These are phyloP conservation scores for Fusarium sulawesiense DNA, from an alignment of 2,329 filamentous ascomycete genomes.

Conservation along the genomic window DNA sequence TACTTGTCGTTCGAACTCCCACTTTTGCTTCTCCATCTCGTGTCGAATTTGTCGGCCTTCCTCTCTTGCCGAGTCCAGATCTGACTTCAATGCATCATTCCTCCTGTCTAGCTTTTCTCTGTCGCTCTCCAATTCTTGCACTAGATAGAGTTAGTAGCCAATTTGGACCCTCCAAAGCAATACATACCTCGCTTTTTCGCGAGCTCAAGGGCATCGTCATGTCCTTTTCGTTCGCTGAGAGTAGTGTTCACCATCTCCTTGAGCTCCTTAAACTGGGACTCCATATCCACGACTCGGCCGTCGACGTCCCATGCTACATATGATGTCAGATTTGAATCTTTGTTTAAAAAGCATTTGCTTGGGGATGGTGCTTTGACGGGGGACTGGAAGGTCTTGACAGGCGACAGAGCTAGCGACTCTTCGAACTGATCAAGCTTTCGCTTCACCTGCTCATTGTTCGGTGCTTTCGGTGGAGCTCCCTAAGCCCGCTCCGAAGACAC, in stretches of 20 bases:
- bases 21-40: constrained; percentile 52
- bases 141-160: constrained; percentile 48
- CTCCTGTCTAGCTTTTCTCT: constrained; percentile 59
- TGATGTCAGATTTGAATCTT: constrained; percentile 75
- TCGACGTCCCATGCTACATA: constrained; percentile 84
- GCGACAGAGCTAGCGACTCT: constrained; percentile 47
- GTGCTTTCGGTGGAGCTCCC: constrained; percentile 51
- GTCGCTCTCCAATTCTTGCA: constrained; percentile 61
- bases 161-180: fast-evolving
- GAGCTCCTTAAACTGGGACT: constrained; percentile 77
- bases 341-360: constrained; percentile 70
- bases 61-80: constrained; percentile 63
- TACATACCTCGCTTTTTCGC: constrained; percentile 79
- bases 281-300: constrained; percentile 79
- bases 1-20: constrained; percentile 62
- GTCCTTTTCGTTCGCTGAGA: constrained; percentile 72
- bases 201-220: constrained; percentile 79
- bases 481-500: constrained; percentile 46
- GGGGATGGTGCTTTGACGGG: constrained; percentile 58
- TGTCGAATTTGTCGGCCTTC: constrained; percentile 51
- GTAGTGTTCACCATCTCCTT: constrained; percentile 78
- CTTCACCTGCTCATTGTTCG: constrained; percentile 46
- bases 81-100: constrained; percentile 67
- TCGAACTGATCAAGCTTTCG: constrained; percentile 50
- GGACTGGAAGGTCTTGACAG: constrained; percentile 51